phyloP scores from a whole-genome alignment of 1,139 yeast species.

The Blastobotrys ciferrii region DNA sequence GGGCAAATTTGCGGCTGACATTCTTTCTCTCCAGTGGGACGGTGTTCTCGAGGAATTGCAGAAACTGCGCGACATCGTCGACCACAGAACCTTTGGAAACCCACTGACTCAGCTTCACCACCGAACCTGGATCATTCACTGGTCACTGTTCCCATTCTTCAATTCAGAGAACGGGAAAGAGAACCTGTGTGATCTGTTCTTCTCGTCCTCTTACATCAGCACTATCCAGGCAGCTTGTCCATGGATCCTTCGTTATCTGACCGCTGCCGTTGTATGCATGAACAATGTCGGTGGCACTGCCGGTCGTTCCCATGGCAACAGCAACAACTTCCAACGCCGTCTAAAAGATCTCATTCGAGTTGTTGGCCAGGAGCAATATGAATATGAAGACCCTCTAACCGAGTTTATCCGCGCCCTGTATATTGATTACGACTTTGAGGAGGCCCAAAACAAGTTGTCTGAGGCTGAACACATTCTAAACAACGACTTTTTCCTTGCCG shows the following conservation, averaged over 20 bases:
- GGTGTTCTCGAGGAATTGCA: conserved; percentile 51
- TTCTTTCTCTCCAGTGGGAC: conserved; percentile 51
- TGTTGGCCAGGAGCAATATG: conserved; percentile 57
- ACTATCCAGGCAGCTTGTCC: conserved; percentile 67
- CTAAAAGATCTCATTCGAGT: conserved; percentile 55
- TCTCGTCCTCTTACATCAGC: conserved; percentile 56
- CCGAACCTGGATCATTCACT: conserved; percentile 65
- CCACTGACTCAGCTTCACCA: conserved; percentile 57
- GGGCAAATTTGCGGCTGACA: conserved; percentile 61
- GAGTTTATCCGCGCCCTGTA: conserved; percentile 52
- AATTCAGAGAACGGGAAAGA: conserved; percentile 49
- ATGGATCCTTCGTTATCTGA: conserved; percentile 60
- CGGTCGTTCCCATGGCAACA: conserved; percentile 35
- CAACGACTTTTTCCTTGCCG: conserved; percentile 54
- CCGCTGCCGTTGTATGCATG: conserved; percentile 52
- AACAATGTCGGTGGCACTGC: conserved; percentile 24
- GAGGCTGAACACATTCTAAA: conserved; percentile 48
- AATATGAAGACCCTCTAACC: conserved; percentile 60
- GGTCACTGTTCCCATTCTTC: conserved; percentile 61
- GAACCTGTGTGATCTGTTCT: conserved; percentile 52
- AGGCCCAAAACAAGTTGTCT: conserved; percentile 46
- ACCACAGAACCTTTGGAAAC: conserved; percentile 50
- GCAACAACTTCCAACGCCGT: conserved; percentile 48
- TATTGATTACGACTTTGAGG: conserved; percentile 55
- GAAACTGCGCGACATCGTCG: conserved; percentile 55